These are phyloP conservation scores for Cryphonectria radicalis DNA, from an alignment of 2,329 filamentous ascomycete genomes.

Conservation along the genomic window DNA sequence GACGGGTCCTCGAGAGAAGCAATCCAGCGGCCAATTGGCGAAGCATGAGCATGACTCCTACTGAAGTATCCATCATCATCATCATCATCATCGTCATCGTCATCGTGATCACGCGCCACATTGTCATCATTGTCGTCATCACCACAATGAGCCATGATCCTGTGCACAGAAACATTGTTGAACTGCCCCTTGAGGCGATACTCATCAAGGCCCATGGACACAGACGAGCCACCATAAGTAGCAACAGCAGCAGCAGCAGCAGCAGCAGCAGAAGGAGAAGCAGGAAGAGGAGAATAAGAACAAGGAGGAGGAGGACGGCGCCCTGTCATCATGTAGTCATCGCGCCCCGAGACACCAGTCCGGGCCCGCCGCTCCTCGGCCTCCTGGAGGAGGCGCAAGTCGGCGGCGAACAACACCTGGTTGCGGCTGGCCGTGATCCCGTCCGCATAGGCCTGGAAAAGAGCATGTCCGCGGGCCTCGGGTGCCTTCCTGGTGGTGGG, in stretches of 20 bases:
- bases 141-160: background rate
- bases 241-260: background rate
- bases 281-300: too few relatives aligned
- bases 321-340: too few relatives aligned
- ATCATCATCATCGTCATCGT: background rate
- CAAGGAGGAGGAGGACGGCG: too few relatives aligned
- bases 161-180: too few relatives aligned
- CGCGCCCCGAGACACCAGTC: background rate
- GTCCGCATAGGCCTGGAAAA: constrained; percentile 2
- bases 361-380: background rate
- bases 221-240: background rate
- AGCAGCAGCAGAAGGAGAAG: too few relatives aligned
- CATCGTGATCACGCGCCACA: background rate
- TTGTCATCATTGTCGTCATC: background rate
- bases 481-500: background rate
- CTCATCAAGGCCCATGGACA: too few relatives aligned
- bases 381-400: background rate
- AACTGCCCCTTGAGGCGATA: too few relatives aligned
- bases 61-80: background rate
- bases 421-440: background rate
- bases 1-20: background rate
- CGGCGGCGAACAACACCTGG: background rate
- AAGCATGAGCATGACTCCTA: background rate
- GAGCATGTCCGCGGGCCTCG: background rate
- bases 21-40: background rate